Conservation (phyloP, 306 rosid genomes). For the Trifolium pratense region DNA sequence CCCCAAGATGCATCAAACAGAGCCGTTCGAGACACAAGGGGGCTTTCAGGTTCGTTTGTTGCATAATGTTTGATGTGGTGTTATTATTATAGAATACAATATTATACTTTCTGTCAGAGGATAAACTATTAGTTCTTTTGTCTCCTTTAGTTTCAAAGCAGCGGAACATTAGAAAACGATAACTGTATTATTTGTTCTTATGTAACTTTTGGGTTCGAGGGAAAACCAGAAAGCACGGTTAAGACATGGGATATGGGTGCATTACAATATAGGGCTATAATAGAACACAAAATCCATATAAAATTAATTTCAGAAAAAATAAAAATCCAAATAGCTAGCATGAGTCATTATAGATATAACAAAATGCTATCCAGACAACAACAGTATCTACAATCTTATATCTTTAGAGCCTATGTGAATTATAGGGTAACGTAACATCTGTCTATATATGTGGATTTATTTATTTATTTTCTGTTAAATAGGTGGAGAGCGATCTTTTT, state of each 20-base stretch:
- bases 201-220: conserved; percentile 2
- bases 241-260: background rate
- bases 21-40: conserved; percentile 78
- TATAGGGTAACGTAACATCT: background rate
- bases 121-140: conserved; percentile 30
- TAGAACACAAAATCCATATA: background rate
- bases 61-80: conserved; percentile 34
- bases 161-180: background rate
- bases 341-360: background rate
- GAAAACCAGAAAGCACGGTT: background rate
- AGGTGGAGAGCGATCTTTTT: conserved; percentile 98
- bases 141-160: conserved; percentile 2
- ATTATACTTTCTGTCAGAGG: conserved; percentile 2
- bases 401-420: background rate
- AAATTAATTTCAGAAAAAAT: background rate
- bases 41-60: conserved; percentile 81
- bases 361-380: background rate
- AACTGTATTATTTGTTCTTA: conserved; percentile 1
- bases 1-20: conserved; percentile 92
- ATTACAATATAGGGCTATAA: background rate
- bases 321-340: background rate
- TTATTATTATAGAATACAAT: conserved; percentile 15
- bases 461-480: conserved; percentile 30
- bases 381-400: background rate
- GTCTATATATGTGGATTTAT: conserved; percentile 1